A percentile compares a stretch with the other conserved stretches of the same genome.
phyloP scores from a whole-genome alignment of 1,139 yeast species.

The Candida mesenterica region DNA sequence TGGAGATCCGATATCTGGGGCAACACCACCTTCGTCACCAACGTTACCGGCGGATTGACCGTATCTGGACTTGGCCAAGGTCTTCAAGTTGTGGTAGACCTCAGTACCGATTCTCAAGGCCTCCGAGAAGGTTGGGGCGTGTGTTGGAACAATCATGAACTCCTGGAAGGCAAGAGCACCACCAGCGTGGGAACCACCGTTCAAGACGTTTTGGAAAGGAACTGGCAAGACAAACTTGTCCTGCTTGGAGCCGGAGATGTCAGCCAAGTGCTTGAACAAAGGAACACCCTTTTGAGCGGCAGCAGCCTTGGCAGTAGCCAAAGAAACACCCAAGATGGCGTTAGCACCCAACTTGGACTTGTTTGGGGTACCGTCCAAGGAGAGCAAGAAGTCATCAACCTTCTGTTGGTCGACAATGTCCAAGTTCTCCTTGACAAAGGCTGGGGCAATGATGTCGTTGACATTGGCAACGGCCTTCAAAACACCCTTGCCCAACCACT shows the following conservation, averaged over 20 bases:
- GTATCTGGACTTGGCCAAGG: constrained; percentile 85
- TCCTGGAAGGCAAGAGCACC: constrained; percentile 98
- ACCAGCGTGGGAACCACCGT: constrained; percentile 99
- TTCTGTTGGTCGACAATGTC: constrained; percentile 78
- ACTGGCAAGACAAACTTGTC: constrained; percentile 84
- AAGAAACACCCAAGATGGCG: constrained; percentile 92
- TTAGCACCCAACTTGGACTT: constrained; percentile 94
- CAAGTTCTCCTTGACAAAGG: constrained; percentile 67
- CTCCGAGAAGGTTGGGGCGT: constrained; percentile 83
- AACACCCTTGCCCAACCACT: constrained; percentile 97
- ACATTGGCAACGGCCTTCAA: constrained; percentile 89
- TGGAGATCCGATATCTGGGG: constrained; percentile 90
- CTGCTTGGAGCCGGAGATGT: constrained; percentile 53
- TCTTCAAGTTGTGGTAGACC: constrained; percentile 92
- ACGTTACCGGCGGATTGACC: constrained; percentile 98
- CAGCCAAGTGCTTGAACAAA: constrained; percentile 81
- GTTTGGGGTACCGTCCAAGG: constrained; percentile 90
- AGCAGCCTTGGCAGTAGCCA: constrained; percentile 92
- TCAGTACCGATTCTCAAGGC: constrained; percentile 94
- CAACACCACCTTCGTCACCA: constrained; percentile 99
- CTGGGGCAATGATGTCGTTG: constrained; percentile 86
- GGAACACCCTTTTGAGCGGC: constrained; percentile 89
- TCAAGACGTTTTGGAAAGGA: constrained; percentile 95
- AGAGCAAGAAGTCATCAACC: constrained; percentile 73
- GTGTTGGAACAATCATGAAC: constrained; percentile 95